Base-by-base conservation (phyloP, 2,329 filamentous ascomycete species). In the Fusarium chaquense region DNA sequence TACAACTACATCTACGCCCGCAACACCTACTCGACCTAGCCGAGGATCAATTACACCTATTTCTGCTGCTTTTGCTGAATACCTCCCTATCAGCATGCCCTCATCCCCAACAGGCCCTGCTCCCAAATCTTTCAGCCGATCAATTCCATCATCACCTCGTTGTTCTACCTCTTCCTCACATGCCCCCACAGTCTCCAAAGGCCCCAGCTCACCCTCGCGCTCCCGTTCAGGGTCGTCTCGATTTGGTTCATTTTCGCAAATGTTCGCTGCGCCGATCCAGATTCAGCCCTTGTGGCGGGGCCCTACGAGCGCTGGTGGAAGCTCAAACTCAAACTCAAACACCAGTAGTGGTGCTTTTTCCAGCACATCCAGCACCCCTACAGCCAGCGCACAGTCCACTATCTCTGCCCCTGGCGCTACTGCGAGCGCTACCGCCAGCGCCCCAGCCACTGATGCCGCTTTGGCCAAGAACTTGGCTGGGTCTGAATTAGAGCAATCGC, bases 121-220 rank as follows among this genome's bases (percentile, higher is more conserved):
- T 43, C 61, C n/a, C 40, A 45, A 41, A 43, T 63, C 66, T 57
- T 44, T 55, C 28, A 47, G 57, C 33, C 50, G 53, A 24, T 73
- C 68, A 24, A 60, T 62, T 43, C 52, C 58, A 46, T 75, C 70
- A n/a, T 72, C 72, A 46, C 69, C 72, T 45, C 62, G 71, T 26
- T 67, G 67, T 43, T 75, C 74, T 46, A 70, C 68, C 58, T 71
- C 74, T 49, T 67, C 74, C 44, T 67, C 70, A 18, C 67, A 67
- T 52, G 62, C 69, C 54, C 69, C 67, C 56, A 76, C 71, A 49
- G 62, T 76, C 43, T 67, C 73, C 41, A 75, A 74, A 62, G 74
- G 72, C 51, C 61, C 76, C 62, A 77, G 76, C 65, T 63, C 74
- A 43, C 74, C 71, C 45, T 73, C 77, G 50, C 75, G 72, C 45